Percentiles rank a stretch among this genome's conserved stretches.
phyloP scores from a whole-genome alignment of 106 monocot genomes.

The Dendrobium catenatum region DNA sequence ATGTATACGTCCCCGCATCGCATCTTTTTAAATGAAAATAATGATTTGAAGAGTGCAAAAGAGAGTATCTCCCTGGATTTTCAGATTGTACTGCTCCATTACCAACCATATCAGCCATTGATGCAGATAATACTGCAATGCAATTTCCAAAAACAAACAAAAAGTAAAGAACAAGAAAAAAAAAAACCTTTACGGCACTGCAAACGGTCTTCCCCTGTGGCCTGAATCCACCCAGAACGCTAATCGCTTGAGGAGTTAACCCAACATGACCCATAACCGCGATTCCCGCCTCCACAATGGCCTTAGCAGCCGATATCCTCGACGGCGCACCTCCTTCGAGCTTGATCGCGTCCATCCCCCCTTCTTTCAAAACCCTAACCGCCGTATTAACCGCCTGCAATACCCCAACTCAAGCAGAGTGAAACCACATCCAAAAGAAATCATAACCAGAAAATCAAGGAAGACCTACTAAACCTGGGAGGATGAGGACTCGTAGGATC shows the following conservation, averaged over 20 bases:
- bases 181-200: constrained; percentile 73
- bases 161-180: not conserved
- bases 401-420: not conserved
- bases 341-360: constrained; percentile 92
- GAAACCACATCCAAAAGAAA: not conserved
- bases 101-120: not conserved
- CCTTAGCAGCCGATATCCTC: constrained; percentile 73
- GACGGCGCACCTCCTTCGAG: constrained; percentile 87
- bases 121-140: not conserved
- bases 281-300: constrained; percentile 91
- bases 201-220: constrained; percentile 73
- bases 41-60: too few relatives aligned
- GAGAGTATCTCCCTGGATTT: too few relatives aligned
- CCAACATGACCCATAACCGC: constrained; percentile 97
- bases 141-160: not conserved
- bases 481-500: constrained; percentile 72
- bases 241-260: constrained; percentile 91
- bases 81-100: too few relatives aligned
- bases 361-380: constrained; percentile 78
- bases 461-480: constrained; percentile 20
- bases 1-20: too few relatives aligned
- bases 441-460: not conserved
- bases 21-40: too few relatives aligned
- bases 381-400: constrained; percentile 74
- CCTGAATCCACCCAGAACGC: constrained; percentile 88